Evolutionary conservation across 805 yeast genomes (phyloP), one percentile per base, ranked within the genome.

Genomic region (Myxozyma sirexii): DNA sequence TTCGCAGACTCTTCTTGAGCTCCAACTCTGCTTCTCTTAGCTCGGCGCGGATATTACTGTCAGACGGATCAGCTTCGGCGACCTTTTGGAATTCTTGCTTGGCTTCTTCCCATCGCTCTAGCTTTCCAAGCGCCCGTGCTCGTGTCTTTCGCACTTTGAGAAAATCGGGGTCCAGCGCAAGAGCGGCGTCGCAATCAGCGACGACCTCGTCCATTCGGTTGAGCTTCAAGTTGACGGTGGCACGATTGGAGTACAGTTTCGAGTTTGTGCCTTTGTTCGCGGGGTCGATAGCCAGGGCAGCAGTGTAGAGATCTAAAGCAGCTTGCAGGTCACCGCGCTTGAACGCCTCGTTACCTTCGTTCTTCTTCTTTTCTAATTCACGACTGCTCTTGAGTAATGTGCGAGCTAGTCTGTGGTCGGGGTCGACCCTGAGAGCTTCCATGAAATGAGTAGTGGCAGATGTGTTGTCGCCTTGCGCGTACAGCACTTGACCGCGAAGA

Each of bases 161-260:
- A 69, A 89, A 88, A n/a, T 76, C 71, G 1, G 84, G 79, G 70
- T 93, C 94, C 7, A 85, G 70, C 48, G 79, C 80, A 44, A 93
- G 76, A 0, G 97, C 86, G 24, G 75, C 75, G 43, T 84, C 84
- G 69, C 96, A 84, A 74, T 93, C 97, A 15, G 72, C 76, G 2
- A 92, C 79, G 0, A 97, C 96, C 60, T 82, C 81, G 3, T 93
- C 96, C 71, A 86, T 86, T 66, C 83, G 83, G 68, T 90, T 96
- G 52, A 87, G 72, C 69, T 88, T 85, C 68, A 90, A 80, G 66
- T 90, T 85, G 0, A 88, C 96, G 59, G 92, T 91, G 0, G 98
- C 97, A 64, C 97, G 80, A 74, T 93, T 93, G 8, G 97, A 86
- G 70, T 79, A 90, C 63, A 86, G 84, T 58, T 68, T 71, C 49